A percentile compares a stretch with the other conserved stretches of the same genome.
phyloP scores from a whole-genome alignment of 257 asterid species.

The Misopates orontium region DNA sequence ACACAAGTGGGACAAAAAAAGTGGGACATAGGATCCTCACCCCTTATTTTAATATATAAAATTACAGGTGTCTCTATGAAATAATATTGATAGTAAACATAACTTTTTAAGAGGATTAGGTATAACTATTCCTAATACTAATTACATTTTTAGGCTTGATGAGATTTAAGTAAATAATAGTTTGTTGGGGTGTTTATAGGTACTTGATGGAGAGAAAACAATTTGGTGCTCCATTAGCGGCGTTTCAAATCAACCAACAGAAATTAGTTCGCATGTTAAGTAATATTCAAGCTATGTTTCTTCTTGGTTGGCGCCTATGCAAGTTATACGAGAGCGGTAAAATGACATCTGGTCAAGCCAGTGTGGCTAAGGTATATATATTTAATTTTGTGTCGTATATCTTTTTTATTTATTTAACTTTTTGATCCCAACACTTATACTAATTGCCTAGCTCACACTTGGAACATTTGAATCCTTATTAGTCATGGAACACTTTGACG shows the following conservation, averaged over 20 bases:
- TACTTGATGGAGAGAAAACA: constrained; percentile 92
- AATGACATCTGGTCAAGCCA: constrained; percentile 93
- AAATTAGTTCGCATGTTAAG: constrained; percentile 80
- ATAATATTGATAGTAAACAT: too few relatives aligned
- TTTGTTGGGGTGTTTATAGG: constrained; percentile 29
- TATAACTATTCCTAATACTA: too few relatives aligned
- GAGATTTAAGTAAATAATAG: not conserved
- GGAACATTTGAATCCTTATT: not conserved
- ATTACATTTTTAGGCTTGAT: too few relatives aligned
- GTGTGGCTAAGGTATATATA: constrained; percentile 75
- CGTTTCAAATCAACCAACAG: constrained; percentile 90
- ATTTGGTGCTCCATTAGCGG: constrained; percentile 89
- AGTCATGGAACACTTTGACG: constrained; percentile 80
- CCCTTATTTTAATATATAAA: too few relatives aligned
- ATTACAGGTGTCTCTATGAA: too few relatives aligned
- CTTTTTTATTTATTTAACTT: not conserved
- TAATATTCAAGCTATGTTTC: constrained; percentile 80
- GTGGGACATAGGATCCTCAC: too few relatives aligned
- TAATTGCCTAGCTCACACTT: not conserved
- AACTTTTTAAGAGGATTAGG: too few relatives aligned
- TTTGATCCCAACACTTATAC: not conserved
- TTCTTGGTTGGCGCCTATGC: constrained; percentile 93
- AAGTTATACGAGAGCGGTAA: constrained; percentile 83
- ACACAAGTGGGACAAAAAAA: too few relatives aligned
- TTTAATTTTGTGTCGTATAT: too few relatives aligned